Conservation (phyloP, 306 rosid genomes). For the Nissolia schottii region DNA sequence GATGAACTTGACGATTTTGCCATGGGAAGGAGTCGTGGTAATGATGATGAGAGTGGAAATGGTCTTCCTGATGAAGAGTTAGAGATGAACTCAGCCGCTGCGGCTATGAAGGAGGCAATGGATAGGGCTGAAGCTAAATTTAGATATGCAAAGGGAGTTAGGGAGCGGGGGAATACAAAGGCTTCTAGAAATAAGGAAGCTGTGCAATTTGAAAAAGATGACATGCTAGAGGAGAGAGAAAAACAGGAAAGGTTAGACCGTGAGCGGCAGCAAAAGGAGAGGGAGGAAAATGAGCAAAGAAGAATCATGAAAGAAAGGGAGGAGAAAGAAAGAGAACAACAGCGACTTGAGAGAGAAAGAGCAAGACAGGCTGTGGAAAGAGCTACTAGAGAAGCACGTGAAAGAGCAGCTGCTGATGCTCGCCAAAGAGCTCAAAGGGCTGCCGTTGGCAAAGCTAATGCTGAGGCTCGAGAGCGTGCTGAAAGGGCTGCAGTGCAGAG, state of each 20-base stretch:
- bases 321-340: conserved; percentile 81
- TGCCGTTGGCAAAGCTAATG: conserved; percentile 76
- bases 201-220: conserved; percentile 66
- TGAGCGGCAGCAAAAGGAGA: conserved; percentile 62
- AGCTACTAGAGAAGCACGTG: conserved; percentile 99
- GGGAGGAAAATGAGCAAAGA: conserved; percentile 62
- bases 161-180: conserved; percentile 84
- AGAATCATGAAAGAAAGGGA: conserved; percentile 60
- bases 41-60: conserved; percentile 52
- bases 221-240: conserved; percentile 50
- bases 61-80: conserved; percentile 67
- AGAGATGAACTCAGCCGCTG: conserved; percentile 94
- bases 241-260: conserved; percentile 61
- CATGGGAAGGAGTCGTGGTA: conserved; percentile 48
- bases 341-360: conserved; percentile 58
- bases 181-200: conserved; percentile 68
- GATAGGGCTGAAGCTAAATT: conserved; percentile 95
- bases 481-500: conserved; percentile 97
- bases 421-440: conserved; percentile 79
- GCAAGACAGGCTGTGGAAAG: conserved; percentile 95
- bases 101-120: conserved; percentile 98
- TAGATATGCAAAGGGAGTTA: conserved; percentile 81
- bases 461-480: conserved; percentile 95
- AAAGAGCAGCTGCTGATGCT: conserved; percentile 86
- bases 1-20: conserved; percentile 81